These are phyloP conservation scores for Dissophora globulifera DNA, from an alignment of 192 early-diverging fungal genomes.

Conservation along the genomic window DNA sequence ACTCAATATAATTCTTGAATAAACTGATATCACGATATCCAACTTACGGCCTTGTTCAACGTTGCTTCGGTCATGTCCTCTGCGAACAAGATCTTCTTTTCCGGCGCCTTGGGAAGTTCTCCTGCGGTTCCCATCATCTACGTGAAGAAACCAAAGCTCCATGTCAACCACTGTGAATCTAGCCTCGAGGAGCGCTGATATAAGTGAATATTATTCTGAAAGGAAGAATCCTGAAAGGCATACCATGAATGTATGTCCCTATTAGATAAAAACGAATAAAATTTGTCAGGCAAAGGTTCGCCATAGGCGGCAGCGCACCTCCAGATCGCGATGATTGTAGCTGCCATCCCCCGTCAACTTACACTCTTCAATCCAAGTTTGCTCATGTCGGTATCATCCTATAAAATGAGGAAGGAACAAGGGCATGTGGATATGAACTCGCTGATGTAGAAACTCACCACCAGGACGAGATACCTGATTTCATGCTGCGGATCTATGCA, in stretches of 20 bases:
- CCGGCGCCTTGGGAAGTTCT: constrained; percentile 89
- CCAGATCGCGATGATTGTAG: neutral
- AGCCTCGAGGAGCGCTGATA: too few relatives aligned
- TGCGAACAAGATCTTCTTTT: constrained; percentile 76
- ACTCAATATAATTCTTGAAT: too few relatives aligned
- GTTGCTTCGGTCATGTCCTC: constrained; percentile 95
- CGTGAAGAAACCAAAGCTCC: too few relatives aligned
- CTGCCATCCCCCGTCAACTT: neutral
- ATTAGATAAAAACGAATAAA: neutral
- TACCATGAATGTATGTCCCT: constrained; percentile 52
- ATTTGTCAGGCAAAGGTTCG: neutral
- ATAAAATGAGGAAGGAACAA: too few relatives aligned
- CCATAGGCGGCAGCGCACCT: neutral
- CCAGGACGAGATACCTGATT: neutral
- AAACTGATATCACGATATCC: too few relatives aligned
- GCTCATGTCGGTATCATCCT: constrained; percentile 84
- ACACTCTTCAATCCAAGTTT: constrained; percentile 82
- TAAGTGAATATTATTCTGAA: too few relatives aligned
- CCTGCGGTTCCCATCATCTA: constrained; percentile 97
- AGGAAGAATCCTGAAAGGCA: neutral
- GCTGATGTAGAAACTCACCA: neutral
- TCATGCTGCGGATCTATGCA: too few relatives aligned
- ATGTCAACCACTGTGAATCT: too few relatives aligned
- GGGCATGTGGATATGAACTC: too few relatives aligned
- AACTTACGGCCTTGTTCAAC: constrained; percentile 81